Evolutionary conservation across 148 eudicot species (phyloP).

Genomic region (Polygonum maritimum): DNA sequence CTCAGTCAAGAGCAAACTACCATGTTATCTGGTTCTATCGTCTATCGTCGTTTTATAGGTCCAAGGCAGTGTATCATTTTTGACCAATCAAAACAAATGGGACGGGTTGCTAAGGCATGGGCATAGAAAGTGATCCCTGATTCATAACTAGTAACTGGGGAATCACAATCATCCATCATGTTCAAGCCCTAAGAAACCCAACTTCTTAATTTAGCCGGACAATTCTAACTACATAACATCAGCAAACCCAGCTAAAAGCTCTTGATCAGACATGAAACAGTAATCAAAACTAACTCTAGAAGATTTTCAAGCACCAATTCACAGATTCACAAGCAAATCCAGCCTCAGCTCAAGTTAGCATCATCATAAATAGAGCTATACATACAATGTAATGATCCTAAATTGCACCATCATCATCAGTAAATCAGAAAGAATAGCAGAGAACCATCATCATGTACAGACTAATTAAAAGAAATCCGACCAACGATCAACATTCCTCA

Average conservation of each 20-base stretch:
- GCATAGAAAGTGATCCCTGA: too few relatives aligned
- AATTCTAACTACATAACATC: neutral
- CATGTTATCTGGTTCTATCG: too few relatives aligned
- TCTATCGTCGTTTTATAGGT: too few relatives aligned
- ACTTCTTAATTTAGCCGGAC: neutral
- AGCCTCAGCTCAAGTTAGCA: too few relatives aligned
- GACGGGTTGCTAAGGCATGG: too few relatives aligned
- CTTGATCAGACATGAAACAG: neutral
- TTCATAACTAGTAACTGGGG: too few relatives aligned
- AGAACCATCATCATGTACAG: neutral
- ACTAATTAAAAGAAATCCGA: neutral
- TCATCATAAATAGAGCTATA: neutral
- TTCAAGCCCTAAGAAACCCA: neutral
- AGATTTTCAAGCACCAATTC: neutral
- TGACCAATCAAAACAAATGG: too few relatives aligned
- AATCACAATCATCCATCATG: too few relatives aligned
- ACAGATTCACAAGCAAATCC: neutral
- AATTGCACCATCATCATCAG: neutral
- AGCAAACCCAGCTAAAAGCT: too few relatives aligned
- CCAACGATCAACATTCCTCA: neutral
- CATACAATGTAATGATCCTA: neutral
- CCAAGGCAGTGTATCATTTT: too few relatives aligned
- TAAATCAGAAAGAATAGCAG: conserved; percentile 3
- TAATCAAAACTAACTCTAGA: neutral
- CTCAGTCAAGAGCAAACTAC: too few relatives aligned